Base-by-base conservation (phyloP, 495 filamentous ascomycete genomes). In the Usnea hakonensis region DNA sequence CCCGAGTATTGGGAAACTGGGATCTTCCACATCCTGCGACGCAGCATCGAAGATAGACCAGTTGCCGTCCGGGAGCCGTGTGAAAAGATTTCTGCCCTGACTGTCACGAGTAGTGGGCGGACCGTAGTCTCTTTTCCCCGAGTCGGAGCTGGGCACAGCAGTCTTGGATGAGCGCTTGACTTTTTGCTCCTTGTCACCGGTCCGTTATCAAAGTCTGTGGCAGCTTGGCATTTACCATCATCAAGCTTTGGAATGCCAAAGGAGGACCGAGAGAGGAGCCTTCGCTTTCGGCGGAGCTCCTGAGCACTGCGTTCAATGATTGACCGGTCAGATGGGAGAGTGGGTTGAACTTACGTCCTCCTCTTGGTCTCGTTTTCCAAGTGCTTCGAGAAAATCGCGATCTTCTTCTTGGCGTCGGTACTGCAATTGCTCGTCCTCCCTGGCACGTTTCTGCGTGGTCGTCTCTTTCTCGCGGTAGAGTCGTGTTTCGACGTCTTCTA, bases 11-110 rank as follows among this genome's bases (percentile, higher is more conserved):
- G 14, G 35, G 36, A 16, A 79, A 80, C 64, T 78, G 75, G 0
- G 75, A 71, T 68, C 78, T 78, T 5, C 72, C 74, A 61, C 78
- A 80, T 33, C 75, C 75, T 4, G 71, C 63, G 7, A 78, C 72
- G 0, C 75, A 76, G 37, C 78, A 80, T 23, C 73, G 76, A 3
- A 80, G 72, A 58, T 80, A 79, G 14, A 80, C 77, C 17, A 79
- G 61, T 73, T 77, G 23, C 74, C 74, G 54, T 80, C 78, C 5
- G 77, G 79, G 10, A 77, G 76, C 14, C 78, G 74, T 62, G 78
- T 79, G 73, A 75, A 79, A 14, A 80, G 57, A 0, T 77, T 74
- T 9, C 75, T 71, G 37, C 78, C 78, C 16, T 73, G 74, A 4
- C 75, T 70, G 52, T 80, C 78, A 61, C 75, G 74, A n/a, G 76